Base-by-base conservation (phyloP, 2,329 filamentous ascomycete species). In the Stagonosporopsis rhizophila region DNA sequence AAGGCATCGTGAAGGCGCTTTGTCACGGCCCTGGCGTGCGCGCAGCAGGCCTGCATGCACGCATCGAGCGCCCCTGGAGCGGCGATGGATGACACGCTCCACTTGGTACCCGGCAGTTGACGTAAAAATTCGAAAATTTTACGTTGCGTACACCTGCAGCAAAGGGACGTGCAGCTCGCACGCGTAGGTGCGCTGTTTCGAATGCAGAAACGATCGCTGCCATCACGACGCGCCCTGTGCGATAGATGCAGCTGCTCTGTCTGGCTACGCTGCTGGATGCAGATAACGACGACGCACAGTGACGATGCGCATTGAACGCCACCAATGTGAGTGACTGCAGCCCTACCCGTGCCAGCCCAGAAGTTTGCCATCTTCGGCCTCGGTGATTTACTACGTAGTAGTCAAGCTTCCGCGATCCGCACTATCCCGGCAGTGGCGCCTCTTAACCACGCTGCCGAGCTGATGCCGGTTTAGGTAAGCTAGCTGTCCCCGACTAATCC, bases 91-190 rank as follows among this genome's bases (percentile, higher is more conserved):
- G 51, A 59, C 23, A 58, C 58, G 66, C 49, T 67, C 70, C 70
- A 73, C 70, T 66, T 71, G 54, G 70, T 54, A 61, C 48, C 50
- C 40, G 27, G 54, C 48, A 48, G 54, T 69, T 70, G 63, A 70
- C 68, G 66, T 69, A 71, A 70, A 63, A 57, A 17, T 44, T 57
- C 45, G 59, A 64, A 70, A 69, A 63, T 70, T 71, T 71, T 67
- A 65, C 63, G 59, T 63, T 50, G 53, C 54, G 46, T 39, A 49
- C 51, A 54, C 42, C 44, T 58, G 50, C 46, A 62, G 9, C 25
- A 39, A 32, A 44, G 66, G 66, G 60, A 65, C 66, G 65, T 69
- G 65, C 65, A 45, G 49, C 30, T 38, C 35, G 30, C 44, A 41
- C 23, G 34, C 48, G 34, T 45, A 44, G 49, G 39, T 23, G 49